Conservation (phyloP, 208 protist species). For the Trypanosomatidae sp. region DNA sequence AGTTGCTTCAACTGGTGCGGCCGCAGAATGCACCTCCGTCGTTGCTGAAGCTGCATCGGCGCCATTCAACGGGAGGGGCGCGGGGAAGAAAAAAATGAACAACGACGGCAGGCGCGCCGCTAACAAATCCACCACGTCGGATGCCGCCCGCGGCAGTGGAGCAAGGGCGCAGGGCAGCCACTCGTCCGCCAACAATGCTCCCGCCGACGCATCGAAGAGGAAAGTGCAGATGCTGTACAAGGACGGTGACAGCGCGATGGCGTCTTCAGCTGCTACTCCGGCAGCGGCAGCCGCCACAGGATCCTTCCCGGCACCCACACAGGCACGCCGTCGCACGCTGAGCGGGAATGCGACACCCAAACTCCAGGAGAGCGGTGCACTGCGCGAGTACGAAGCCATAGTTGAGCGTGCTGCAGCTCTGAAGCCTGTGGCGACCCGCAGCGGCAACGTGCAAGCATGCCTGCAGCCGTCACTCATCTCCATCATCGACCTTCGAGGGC, state of each 20-base stretch:
- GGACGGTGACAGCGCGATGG: background rate
- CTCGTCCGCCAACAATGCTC: background rate
- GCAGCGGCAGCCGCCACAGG: background rate
- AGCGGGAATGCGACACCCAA: background rate
- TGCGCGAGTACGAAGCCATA: constrained; percentile 20
- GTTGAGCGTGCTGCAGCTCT: constrained; percentile 3
- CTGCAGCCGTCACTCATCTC: constrained; percentile 20
- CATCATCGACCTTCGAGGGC: constrained; percentile 22
- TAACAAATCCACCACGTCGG: background rate
- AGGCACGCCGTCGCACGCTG: background rate
- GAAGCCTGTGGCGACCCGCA: background rate
- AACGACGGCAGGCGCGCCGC: background rate
- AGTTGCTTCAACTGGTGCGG: background rate
- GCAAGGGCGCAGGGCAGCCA: background rate
- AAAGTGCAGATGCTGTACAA: background rate
- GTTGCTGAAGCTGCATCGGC: background rate
- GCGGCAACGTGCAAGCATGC: constrained; percentile 5
- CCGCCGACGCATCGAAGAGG: constrained; percentile 1
- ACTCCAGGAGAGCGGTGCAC: constrained; percentile 11
- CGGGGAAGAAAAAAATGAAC: background rate
- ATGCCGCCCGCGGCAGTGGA: background rate
- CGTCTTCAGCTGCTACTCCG: constrained; percentile 1
- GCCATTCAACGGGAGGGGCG: background rate
- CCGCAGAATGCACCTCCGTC: background rate
- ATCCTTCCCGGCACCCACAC: background rate